Conservation (phyloP, 1,139 yeast species). For the Hansenula anomala region DNA sequence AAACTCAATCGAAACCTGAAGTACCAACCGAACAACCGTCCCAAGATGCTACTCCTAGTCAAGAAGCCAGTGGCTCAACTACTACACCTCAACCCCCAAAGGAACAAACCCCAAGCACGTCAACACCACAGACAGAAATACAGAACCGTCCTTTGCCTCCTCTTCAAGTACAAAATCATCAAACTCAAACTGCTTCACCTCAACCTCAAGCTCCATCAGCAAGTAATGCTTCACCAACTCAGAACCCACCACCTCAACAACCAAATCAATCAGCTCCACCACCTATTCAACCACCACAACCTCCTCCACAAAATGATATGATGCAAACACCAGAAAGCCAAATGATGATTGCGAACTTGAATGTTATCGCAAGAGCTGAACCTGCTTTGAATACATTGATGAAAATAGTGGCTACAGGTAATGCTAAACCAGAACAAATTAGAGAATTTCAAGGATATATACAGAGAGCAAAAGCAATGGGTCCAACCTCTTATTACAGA, state of each 20-base stretch:
- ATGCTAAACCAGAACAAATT: constrained; percentile 67
- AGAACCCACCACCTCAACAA: constrained; percentile 4
- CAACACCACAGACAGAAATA: neutral
- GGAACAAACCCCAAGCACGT: neutral
- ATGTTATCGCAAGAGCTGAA: constrained; percentile 74
- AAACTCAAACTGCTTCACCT: constrained; percentile 2
- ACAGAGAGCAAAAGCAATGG: constrained; percentile 71
- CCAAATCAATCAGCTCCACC: constrained; percentile 5
- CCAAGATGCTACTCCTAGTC: too few species aligned
- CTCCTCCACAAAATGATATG: constrained; percentile 27
- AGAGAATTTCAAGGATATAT: constrained; percentile 76
- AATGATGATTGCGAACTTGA: constrained; percentile 77
- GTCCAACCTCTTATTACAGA: constrained; percentile 37
- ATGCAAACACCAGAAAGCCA: constrained; percentile 64
- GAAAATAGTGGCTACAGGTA: constrained; percentile 81
- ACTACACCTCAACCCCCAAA: neutral
- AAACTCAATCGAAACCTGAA: neutral
- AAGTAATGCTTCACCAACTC: too few species aligned
- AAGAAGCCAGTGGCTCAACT: constrained; percentile 3
- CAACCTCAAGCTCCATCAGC: constrained; percentile 6
- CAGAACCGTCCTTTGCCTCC: constrained; percentile 12
- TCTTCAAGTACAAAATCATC: constrained; percentile 5
- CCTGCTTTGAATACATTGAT: constrained; percentile 61
- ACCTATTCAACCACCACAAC: constrained; percentile 17
- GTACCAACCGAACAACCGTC: neutral